Conservation (phyloP, 768 basidiomycete genomes). For the Russula brevipes region DNA sequence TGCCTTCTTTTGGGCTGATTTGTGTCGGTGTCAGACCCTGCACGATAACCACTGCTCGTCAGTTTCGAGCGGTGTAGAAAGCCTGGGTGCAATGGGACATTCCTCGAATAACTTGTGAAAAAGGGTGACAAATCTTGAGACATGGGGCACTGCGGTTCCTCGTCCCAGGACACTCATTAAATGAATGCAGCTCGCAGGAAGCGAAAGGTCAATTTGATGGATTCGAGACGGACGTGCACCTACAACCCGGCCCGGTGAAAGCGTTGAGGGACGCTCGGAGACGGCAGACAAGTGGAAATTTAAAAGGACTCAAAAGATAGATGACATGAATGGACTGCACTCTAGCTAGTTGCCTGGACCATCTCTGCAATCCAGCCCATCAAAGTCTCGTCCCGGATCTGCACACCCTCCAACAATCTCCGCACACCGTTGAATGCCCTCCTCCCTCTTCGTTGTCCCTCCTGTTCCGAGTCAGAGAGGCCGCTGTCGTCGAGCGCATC, state of each 20-base stretch:
- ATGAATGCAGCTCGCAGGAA: background rate
- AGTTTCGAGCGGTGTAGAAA: background rate
- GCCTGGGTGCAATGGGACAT: slow-evolving; percentile 13
- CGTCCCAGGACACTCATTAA: slow-evolving; percentile 5
- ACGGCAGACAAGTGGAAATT: no score
- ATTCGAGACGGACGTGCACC: no score
- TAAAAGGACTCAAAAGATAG: no score
- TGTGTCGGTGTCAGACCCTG: slow-evolving; percentile 42
- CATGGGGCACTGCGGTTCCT: slow-evolving; percentile 29
- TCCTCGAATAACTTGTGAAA: slow-evolving; percentile 49
- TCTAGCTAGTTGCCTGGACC: slow-evolving; percentile 38
- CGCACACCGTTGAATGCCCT: slow-evolving; percentile 64
- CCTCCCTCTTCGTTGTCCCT: slow-evolving; percentile 67
- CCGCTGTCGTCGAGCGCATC: slow-evolving; percentile 34
- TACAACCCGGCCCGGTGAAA: no score
- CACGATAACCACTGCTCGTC: background rate
- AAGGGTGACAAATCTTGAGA: slow-evolving; percentile 44
- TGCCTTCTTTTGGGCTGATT: slow-evolving; percentile 42
- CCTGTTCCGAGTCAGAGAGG: slow-evolving; percentile 42
- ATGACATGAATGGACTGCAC: background rate
- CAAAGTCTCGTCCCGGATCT: slow-evolving; percentile 57
- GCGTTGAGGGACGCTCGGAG: no score
- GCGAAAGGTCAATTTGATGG: no score
- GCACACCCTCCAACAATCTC: slow-evolving; percentile 56
- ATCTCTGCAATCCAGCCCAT: slow-evolving; percentile 58